Base-by-base conservation (phyloP, 2,329 filamentous ascomycete genomes). In the Xenoacremonium recifei region DNA sequence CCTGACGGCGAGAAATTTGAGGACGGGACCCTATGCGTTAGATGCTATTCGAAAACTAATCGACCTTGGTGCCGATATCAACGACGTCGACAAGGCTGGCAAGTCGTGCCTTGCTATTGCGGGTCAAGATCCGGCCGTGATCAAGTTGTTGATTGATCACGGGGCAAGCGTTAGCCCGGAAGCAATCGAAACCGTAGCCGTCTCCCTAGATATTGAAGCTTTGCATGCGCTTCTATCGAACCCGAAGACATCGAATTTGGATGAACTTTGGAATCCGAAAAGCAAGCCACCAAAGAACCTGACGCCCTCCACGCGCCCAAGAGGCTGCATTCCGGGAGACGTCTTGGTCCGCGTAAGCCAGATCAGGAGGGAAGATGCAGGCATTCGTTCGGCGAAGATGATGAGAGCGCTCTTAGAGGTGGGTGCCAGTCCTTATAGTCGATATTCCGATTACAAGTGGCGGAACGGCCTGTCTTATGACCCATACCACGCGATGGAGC, bases 221-320 rank as follows among this genome's bases (percentile, higher is more conserved):
- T 19, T 54, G 33, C 34, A 40, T 5, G 35, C 32, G 11, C 33
- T 54, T 3, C 21, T 54, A 13, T 54, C 50, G 4, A n/a, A 27
- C 2, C 31, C 33, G 17, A 34, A 23, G 6, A 21, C 15, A 6
- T 13, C 29, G 3, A 15, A 9, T 10, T 25, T 45, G 9, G 21
- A 27, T 13, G 23, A 7, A 9, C n/a, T n/a, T n/a, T n/a, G n/a
- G n/a, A n/a, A n/a, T n/a, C n/a, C n/a, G n/a, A n/a, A n/a, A n/a
- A n/a, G n/a, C n/a, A n/a, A n/a, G n/a, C n/a, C n/a, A n/a, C n/a
- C n/a, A n/a, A 27, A 27, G 13, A 27, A 27, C 13, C 9, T 9
- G 13, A 7, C 13, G 7, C 23, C 23, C 13, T 13, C 13, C 9
- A 27, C 9, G 9, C 9, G 7, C 9, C 9, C 23, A 27, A 13